Evolutionary conservation across 2,329 filamentous ascomycete species (phyloP).

Genomic region (Calcarisporium arbuscula): DNA sequence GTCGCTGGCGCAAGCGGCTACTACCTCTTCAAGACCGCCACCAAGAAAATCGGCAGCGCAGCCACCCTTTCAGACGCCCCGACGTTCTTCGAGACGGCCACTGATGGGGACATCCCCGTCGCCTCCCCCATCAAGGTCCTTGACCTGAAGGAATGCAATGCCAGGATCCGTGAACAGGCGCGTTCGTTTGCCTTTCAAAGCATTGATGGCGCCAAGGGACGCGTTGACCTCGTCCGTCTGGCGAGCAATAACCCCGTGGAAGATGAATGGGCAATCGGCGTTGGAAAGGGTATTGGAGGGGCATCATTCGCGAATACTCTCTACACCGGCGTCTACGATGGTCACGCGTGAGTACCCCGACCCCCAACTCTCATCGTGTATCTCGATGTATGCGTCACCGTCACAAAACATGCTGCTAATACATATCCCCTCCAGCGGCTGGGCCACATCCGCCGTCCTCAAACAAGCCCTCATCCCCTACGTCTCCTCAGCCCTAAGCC

Average conservation of each 20-base stretch:
- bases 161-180: slow-evolving; percentile 22
- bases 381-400: too few species aligned
- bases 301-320: slow-evolving; percentile 19
- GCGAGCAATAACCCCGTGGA: slow-evolving; percentile 29
- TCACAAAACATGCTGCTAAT: background rate
- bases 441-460: slow-evolving; percentile 33
- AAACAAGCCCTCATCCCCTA: slow-evolving; percentile 34
- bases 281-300: slow-evolving; percentile 23
- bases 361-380: background rate
- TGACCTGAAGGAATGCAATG: slow-evolving; percentile 21
- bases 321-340: slow-evolving; percentile 39
- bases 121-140: slow-evolving; percentile 20
- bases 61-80: too few species aligned
- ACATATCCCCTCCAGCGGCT: slow-evolving; percentile 25
- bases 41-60: too few species aligned
- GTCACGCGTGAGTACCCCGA: slow-evolving; percentile 35
- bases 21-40: too few species aligned
- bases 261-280: slow-evolving; percentile 27
- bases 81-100: too few species aligned
- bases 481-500: slow-evolving; percentile 29
- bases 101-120: slow-evolving; percentile 15
- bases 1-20: too few species aligned
- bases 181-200: slow-evolving; percentile 23
- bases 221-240: slow-evolving; percentile 26
- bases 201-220: slow-evolving; percentile 16